Evolutionary conservation across 2,329 filamentous ascomycete genomes (phyloP).

Genomic region (Phaeosphaeria sp.): DNA sequence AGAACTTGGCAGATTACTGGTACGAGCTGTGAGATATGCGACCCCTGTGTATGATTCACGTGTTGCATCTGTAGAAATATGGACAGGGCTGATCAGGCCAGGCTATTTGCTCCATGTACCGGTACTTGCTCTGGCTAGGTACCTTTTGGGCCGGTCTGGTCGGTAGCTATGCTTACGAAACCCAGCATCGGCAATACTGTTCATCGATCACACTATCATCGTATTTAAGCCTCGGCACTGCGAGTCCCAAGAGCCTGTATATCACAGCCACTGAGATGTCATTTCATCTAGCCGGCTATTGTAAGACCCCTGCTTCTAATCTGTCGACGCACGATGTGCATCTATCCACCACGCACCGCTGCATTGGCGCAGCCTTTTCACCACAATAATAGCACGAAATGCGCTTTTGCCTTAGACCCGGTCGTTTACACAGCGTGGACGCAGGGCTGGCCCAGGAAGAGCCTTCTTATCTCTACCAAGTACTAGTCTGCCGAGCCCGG

Average conservation of each 20-base stretch:
- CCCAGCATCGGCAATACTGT: not conserved
- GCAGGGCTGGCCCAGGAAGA: not conserved
- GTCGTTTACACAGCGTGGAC: not conserved
- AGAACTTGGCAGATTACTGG: too few species aligned
- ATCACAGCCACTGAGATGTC: not conserved
- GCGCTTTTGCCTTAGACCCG: not conserved
- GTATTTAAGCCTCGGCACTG: not conserved
- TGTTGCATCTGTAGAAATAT: too few species aligned
- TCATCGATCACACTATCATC: not conserved
- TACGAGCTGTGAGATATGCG: too few species aligned
- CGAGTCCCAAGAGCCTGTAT: not conserved
- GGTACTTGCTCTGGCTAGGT: too few species aligned
- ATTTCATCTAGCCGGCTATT: slow-evolving; percentile 5
- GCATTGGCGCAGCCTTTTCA: not conserved
- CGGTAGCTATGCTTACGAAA: not conserved
- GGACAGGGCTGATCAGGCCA: not conserved
- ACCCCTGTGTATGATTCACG: too few species aligned
- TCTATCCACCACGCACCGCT: not conserved
- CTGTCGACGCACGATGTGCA: not conserved
- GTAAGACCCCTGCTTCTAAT: not conserved
- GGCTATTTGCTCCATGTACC: not conserved
- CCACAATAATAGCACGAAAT: not conserved
- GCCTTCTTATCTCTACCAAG: not conserved
- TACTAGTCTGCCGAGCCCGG: slow-evolving; percentile 1
- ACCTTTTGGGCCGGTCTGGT: too few species aligned